phyloP scores from a whole-genome alignment of 2,329 filamentous ascomycete species.

The Neopestalotiopsis sp. region DNA sequence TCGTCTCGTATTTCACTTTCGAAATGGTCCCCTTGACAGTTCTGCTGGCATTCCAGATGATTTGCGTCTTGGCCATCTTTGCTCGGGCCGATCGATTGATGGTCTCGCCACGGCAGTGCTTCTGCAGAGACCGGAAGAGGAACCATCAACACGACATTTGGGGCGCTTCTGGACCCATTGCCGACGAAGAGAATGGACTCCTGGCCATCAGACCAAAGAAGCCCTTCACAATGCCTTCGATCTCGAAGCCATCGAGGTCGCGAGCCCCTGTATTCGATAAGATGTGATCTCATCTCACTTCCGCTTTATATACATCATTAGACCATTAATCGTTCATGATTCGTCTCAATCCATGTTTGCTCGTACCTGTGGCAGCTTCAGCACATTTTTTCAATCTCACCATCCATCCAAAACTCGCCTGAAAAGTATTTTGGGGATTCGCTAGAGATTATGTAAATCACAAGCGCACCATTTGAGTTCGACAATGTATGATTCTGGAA shows the following conservation, averaged over 20 bases:
- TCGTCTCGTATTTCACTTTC: conserved; percentile 15
- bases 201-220: background rate
- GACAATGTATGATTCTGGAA: too few relatives aligned
- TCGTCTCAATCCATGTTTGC: background rate
- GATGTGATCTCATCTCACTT: background rate
- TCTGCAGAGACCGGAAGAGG: conserved; percentile 9
- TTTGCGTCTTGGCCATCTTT: conserved; percentile 12
- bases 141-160: conserved; percentile 7
- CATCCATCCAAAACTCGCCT: background rate
- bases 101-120: background rate
- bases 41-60: conserved; percentile 1
- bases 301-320: conserved; percentile 3
- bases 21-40: conserved; percentile 10
- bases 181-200: conserved; percentile 16
- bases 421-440: background rate
- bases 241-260: conserved; percentile 14
- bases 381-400: background rate
- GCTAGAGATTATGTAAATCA: too few relatives aligned
- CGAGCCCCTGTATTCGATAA: conserved; percentile 14
- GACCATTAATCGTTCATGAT: background rate
- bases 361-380: background rate
- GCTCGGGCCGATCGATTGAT: conserved; percentile 16
- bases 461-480: too few relatives aligned
- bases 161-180: background rate
- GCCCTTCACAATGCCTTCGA: conserved; percentile 4